phyloP scores from a whole-genome alignment of 2,329 filamentous ascomycete genomes.

The Monosporascus sp. region DNA sequence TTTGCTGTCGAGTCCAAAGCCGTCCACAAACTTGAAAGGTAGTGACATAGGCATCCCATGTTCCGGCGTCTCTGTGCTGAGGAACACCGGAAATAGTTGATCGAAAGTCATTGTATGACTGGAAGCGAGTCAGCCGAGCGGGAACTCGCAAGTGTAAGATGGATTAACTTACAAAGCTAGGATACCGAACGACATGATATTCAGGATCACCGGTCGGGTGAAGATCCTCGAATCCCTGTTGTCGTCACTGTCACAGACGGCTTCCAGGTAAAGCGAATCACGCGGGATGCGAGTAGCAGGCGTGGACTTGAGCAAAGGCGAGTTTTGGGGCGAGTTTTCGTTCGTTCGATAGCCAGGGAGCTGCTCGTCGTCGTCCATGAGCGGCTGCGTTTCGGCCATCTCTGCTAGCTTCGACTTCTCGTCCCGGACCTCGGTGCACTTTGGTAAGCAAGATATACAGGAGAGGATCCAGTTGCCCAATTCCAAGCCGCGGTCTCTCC shows the following conservation, averaged over 20 bases:
- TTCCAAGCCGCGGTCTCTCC: conserved; percentile 71
- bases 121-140: conserved; percentile 10
- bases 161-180: conserved; percentile 78
- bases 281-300: conserved; percentile 27
- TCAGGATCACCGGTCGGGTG: conserved; percentile 77
- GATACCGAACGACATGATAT: conserved; percentile 86
- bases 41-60: conserved; percentile 51
- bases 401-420: conserved; percentile 34
- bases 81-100: conserved; percentile 85
- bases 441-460: conserved; percentile 34
- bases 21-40: conserved; percentile 85
- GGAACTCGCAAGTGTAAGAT: conserved; percentile 1
- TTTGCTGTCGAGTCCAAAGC: conserved; percentile 78
- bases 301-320: conserved; percentile 27
- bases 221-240: conserved; percentile 58
- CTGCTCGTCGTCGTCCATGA: conserved; percentile 57
- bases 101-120: conserved; percentile 98
- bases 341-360: conserved; percentile 65
- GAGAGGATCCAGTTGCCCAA: conserved; percentile 66
- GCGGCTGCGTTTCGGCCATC: conserved; percentile 52
- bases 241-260: conserved; percentile 13
- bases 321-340: conserved; percentile 48
- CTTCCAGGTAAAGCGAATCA: conserved; percentile 32
- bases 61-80: conserved; percentile 60
- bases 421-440: conserved; percentile 31